Conservation (phyloP, 768 basidiomycete species). For the Wakefieldia striispora region DNA sequence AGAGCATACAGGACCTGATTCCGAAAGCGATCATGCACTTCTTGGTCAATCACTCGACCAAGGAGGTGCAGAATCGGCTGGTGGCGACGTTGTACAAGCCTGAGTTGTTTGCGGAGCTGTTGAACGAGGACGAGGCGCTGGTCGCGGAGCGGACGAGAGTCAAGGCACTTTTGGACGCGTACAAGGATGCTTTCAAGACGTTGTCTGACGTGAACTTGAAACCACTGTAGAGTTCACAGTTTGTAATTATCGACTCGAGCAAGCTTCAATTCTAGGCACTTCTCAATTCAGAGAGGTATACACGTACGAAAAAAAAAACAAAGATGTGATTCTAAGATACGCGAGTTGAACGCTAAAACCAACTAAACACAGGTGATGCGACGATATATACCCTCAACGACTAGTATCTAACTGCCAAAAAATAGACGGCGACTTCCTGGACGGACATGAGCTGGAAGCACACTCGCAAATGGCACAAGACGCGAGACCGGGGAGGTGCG, state of each 20-base stretch:
- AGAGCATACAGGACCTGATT: conserved; percentile 94
- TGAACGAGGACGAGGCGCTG: conserved; percentile 94
- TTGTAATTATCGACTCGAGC: not conserved
- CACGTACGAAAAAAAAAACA: no score
- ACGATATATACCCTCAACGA: conserved; percentile 9
- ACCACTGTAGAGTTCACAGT: conserved; percentile 40
- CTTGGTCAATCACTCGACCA: conserved; percentile 93
- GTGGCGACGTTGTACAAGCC: conserved; percentile 96
- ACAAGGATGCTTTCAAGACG: conserved; percentile 90
- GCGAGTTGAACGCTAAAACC: not conserved
- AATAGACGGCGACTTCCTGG: conserved; percentile 19
- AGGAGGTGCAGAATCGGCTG: conserved; percentile 94
- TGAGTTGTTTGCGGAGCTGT: conserved; percentile 82
- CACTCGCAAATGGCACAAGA: conserved; percentile 18
- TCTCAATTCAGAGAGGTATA: no score
- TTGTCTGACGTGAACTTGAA: conserved; percentile 81
- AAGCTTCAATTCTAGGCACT: not conserved
- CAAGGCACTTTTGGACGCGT: conserved; percentile 92
- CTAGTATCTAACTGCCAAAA: conserved; percentile 7
- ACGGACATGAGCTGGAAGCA: conserved; percentile 20
- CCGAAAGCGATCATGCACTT: conserved; percentile 99
- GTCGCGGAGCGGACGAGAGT: conserved; percentile 92
- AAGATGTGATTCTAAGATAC: conserved; percentile 4
- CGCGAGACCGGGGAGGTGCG: conserved; percentile 12
- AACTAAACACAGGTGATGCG: no score